Percentiles rank a stretch among this genome's conserved stretches.
Evolutionary conservation across 2,329 filamentous ascomycete species (phyloP).

Genomic region (Emericellopsis cladophorae): DNA sequence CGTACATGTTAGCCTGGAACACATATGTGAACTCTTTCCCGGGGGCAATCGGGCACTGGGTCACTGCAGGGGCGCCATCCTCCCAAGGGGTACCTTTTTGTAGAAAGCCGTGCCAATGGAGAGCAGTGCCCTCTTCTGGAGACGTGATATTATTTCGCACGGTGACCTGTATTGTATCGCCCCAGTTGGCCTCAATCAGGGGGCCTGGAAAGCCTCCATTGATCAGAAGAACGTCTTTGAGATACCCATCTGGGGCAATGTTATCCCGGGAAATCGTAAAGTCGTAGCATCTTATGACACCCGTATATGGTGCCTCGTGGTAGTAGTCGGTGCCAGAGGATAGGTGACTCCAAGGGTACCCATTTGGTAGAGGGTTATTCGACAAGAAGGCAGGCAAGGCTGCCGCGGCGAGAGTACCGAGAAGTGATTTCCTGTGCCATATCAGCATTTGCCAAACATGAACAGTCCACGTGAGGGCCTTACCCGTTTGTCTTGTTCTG

Average conservation of each 20-base stretch:
- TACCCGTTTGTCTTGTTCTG: background rate
- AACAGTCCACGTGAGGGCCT: background rate
- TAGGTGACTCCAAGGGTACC: constrained; percentile 37
- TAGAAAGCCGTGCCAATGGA: constrained; percentile 43
- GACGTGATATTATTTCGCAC: constrained; percentile 55
- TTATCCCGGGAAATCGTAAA: constrained; percentile 36
- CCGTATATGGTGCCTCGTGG: constrained; percentile 32
- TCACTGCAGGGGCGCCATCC: constrained; percentile 36
- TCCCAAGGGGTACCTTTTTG: constrained; percentile 36
- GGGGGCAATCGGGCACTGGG: constrained; percentile 56
- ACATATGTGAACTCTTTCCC: constrained; percentile 40
- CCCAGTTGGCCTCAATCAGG: constrained; percentile 50
- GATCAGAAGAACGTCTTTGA: constrained; percentile 41
- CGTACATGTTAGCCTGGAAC: constrained; percentile 40
- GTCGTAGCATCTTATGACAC: constrained; percentile 41
- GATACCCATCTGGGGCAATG: constrained; percentile 44
- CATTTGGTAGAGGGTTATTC: constrained; percentile 34
- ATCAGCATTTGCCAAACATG: background rate
- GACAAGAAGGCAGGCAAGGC: constrained; percentile 28
- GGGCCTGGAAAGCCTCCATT: constrained; percentile 58
- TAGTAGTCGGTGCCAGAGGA: constrained; percentile 37
- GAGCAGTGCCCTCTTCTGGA: constrained; percentile 30
- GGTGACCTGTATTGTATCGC: constrained; percentile 49
- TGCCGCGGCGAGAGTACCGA: constrained; percentile 25
- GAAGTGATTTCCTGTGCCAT: constrained; percentile 18